phyloP scores from a whole-genome alignment of 805 yeast species.

The Cyberlindnera amylophila region DNA sequence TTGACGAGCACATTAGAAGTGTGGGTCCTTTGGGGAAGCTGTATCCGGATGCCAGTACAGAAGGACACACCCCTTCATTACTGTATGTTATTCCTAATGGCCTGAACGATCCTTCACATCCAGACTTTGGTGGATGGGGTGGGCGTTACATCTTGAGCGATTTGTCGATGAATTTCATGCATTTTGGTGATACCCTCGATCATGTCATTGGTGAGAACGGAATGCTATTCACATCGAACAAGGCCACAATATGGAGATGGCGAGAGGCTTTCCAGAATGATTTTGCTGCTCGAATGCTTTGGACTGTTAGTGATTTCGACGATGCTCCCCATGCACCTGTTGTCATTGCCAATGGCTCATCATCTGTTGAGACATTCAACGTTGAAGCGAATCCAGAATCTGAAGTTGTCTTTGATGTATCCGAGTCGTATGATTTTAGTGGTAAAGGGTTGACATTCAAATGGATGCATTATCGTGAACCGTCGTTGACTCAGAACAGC shows the following conservation, averaged over 20 bases:
- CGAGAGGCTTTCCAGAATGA: constrained; percentile 30
- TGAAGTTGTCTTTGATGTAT: constrained; percentile 23
- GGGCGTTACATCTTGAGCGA: constrained; percentile 28
- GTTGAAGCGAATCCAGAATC: constrained; percentile 15
- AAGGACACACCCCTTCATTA: constrained; percentile 32
- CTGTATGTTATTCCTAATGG: constrained; percentile 30
- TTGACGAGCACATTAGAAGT: constrained; percentile 21
- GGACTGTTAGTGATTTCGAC: constrained; percentile 29
- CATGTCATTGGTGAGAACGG: constrained; percentile 6
- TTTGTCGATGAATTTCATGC: constrained; percentile 14
- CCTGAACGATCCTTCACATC: constrained; percentile 27
- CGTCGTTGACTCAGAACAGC: constrained; percentile 20
- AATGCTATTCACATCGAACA: constrained; percentile 17
- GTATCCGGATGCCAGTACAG: constrained; percentile 28
- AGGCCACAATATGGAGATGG: constrained; percentile 34
- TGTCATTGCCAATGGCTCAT: constrained; percentile 23
- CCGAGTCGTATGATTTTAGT: constrained; percentile 27
- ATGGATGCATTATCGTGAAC: constrained; percentile 28
- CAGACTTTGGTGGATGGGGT: constrained; percentile 35
- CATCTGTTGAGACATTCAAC: constrained; percentile 20
- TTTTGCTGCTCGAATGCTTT: constrained; percentile 31
- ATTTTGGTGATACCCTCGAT: constrained; percentile 28
- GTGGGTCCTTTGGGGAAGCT: constrained; percentile 29
- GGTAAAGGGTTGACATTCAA: constrained; percentile 4
- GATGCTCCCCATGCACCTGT: constrained; percentile 25